Conservation (phyloP, 2,329 filamentous ascomycete genomes). For the Venturia nashicola region DNA sequence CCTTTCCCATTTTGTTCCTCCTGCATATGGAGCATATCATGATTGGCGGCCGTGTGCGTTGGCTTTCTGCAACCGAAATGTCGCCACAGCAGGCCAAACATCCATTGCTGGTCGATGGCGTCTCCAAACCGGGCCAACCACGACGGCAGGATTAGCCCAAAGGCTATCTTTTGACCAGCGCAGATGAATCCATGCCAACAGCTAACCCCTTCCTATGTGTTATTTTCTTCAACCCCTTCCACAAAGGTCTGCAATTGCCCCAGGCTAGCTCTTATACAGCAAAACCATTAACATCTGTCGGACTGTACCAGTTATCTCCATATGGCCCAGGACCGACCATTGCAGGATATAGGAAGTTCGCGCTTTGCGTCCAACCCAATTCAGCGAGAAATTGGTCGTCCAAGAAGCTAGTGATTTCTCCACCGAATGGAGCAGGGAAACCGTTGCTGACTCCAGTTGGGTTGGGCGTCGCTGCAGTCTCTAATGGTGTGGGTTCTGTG, state of each 20-base stretch:
- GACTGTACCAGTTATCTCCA: slow-evolving; percentile 10
- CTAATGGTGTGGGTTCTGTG: slow-evolving; percentile 10
- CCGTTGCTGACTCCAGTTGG: slow-evolving; percentile 4
- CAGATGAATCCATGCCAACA: background rate
- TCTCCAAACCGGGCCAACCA: background rate
- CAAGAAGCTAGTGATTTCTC: slow-evolving; percentile 12
- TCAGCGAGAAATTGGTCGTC: slow-evolving; percentile 27
- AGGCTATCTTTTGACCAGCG: background rate
- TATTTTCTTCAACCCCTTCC: background rate
- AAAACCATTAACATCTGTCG: slow-evolving; percentile 10
- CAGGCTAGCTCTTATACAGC: background rate
- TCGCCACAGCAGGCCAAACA: background rate
- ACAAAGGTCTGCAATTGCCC: too few species aligned
- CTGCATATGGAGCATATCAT: background rate
- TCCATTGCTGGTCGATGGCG: background rate
- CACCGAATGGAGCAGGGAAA: slow-evolving; percentile 14
- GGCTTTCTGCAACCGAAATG: background rate
- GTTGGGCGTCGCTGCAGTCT: slow-evolving; percentile 12
- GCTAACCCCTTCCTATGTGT: background rate
- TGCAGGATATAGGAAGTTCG: slow-evolving; percentile 7
- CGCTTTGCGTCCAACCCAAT: slow-evolving; percentile 22
- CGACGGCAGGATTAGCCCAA: background rate
- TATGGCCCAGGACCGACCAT: slow-evolving; percentile 4
- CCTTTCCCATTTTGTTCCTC: background rate
- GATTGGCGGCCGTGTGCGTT: background rate